Evolutionary conservation across 1,284 basidiomycete genomes (phyloP), one percentile per base, ranked within the genome.

Genomic region (Xerocomus amazonicus): DNA sequence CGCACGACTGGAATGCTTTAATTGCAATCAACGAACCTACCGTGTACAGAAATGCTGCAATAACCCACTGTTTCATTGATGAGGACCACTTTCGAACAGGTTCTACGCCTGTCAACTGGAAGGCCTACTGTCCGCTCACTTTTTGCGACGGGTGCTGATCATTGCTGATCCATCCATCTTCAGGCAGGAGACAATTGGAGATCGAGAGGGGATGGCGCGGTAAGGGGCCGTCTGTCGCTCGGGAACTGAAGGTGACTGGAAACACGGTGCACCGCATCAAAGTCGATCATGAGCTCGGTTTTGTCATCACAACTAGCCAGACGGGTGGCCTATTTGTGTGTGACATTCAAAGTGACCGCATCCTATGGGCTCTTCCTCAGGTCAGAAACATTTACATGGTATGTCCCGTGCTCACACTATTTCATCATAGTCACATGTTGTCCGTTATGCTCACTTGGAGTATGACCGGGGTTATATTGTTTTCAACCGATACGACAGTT

Each of bases 381-480:
- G 84, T 76, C 31, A 52, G 54, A 34, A n/a, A n/a, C n/a, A n/a
- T n/a, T n/a, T 27, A 27, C 36, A 13, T 43, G 5, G 19, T 16
- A 35, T 41, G 37, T 17, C n/a, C n/a, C n/a, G n/a, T n/a, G n/a
- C n/a, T n/a, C n/a, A n/a, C n/a, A 63, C 85, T 28, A 63, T 74
- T 9, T 71, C 63, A 2, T 9, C 9, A 12, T 13, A 44, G 41
- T 43, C 31, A 2, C 41, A 43, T 32, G 41, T 33, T 14, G 74
- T 75, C n/a, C 57, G 59, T 6, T 78, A 73, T 48, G 85, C 86
- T 0, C 88, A 90, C 60, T 78, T 80, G 58, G 88, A 90, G 63
- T 90, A 88, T 56, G 79, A 73, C n/a, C 69, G 77, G 32, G 87
- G 87, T 8, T 88, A 77, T 60, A 68, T 89, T 42, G 68, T 89